phyloP scores from a whole-genome alignment of 345 rosid genomes.

The Rhizophora apiculata region DNA sequence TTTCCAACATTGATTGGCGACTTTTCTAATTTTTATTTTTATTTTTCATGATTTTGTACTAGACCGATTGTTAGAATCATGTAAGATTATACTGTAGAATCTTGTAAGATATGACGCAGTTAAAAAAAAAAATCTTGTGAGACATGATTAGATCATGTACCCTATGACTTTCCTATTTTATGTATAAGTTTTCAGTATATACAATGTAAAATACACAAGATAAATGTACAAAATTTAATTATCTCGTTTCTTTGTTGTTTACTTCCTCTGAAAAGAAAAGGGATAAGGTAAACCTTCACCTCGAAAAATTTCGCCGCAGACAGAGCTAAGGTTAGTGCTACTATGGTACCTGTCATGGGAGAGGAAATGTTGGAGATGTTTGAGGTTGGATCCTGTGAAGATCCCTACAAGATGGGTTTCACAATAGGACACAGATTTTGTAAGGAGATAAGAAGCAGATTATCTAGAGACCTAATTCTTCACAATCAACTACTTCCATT shows the following conservation, averaged over 20 bases:
- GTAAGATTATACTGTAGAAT: too few species aligned
- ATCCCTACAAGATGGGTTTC: slow-evolving; percentile 44
- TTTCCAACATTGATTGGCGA: too few species aligned
- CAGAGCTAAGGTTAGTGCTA: background rate
- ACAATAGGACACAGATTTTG: slow-evolving; percentile 48
- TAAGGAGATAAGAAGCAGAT: slow-evolving; percentile 40
- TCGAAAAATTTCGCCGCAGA: background rate
- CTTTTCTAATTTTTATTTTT: fast-evolving
- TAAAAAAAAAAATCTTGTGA: too few species aligned
- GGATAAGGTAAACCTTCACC: slow-evolving; percentile 12
- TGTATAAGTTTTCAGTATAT: too few species aligned
- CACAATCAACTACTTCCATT: slow-evolving; percentile 53
- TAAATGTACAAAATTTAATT: too few species aligned
- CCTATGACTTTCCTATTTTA: too few species aligned
- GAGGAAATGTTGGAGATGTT: slow-evolving; percentile 36
- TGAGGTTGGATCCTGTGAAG: slow-evolving; percentile 55
- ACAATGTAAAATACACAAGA: too few species aligned
- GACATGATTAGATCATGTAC: too few species aligned
- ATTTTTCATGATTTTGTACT: too few species aligned
- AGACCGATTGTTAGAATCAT: too few species aligned
- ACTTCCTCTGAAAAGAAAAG: background rate
- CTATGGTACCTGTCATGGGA: background rate
- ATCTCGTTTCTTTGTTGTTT: too few species aligned
- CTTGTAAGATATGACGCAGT: too few species aligned
- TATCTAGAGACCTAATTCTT: slow-evolving; percentile 46